Evolutionary conservation across 148 eudicot genomes (phyloP).

Genomic region (Diospyros kaki): DNA sequence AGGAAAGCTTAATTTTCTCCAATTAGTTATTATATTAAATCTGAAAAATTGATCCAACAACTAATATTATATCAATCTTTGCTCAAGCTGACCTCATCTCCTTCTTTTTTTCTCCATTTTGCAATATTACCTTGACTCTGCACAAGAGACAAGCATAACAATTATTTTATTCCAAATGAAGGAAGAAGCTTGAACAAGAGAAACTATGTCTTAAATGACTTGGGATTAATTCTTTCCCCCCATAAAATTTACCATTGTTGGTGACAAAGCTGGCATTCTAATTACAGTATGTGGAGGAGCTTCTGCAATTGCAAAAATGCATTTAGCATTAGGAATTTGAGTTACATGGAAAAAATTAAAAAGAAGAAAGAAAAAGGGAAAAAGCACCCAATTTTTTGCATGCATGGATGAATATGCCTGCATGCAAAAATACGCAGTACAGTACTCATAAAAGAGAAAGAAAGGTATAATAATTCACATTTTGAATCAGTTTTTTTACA

Average conservation of each 20-base stretch:
- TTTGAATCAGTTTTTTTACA: not conserved
- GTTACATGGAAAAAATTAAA: no score
- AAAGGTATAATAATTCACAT: not conserved
- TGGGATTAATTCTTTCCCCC: not conserved
- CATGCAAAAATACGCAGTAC: not conserved
- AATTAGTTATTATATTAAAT: not conserved
- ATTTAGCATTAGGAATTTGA: not conserved
- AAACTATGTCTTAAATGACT: constrained; percentile 7
- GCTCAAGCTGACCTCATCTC: constrained; percentile 70
- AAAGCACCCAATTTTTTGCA: not conserved
- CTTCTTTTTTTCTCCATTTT: constrained; percentile 87
- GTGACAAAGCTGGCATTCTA: constrained; percentile 93
- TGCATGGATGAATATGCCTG: not conserved
- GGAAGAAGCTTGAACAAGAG: not conserved
- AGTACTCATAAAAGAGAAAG: no score
- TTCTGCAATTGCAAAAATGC: constrained; percentile 44
- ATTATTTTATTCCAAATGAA: not conserved
- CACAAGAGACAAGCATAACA: constrained; percentile 11
- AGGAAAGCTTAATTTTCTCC: constrained; percentile 3
- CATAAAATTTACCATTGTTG: constrained; percentile 73
- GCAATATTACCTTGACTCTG: constrained; percentile 95
- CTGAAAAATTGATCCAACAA: not conserved
- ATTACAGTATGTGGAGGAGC: constrained; percentile 51
- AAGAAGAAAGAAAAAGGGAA: not conserved
- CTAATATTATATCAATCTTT: not conserved